These are phyloP conservation scores for Byssoonygena ceratinophila DNA, from an alignment of 2,329 filamentous ascomycete genomes.

Conservation along the genomic window DNA sequence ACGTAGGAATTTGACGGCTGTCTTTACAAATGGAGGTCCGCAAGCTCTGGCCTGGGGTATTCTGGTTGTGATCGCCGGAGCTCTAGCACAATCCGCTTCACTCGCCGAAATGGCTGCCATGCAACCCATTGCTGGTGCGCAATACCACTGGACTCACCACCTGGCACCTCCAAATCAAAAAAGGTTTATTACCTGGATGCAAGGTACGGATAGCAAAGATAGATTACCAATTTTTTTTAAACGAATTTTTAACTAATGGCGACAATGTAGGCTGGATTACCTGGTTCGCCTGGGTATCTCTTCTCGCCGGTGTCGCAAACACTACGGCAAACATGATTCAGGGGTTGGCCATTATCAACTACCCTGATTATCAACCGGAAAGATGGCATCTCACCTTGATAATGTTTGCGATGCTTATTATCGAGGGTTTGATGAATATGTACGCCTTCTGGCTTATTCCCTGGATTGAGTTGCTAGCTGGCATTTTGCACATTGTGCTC, in stretches of 20 bases:
- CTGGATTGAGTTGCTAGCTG: slow-evolving; percentile 31
- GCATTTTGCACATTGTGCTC: slow-evolving; percentile 28
- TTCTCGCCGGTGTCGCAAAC: slow-evolving; percentile 28
- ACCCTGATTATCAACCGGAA: slow-evolving; percentile 26
- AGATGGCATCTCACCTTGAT: slow-evolving; percentile 34
- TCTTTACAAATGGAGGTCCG: slow-evolving; percentile 29
- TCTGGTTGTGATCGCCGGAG: slow-evolving; percentile 24
- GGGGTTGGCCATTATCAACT: slow-evolving; percentile 25
- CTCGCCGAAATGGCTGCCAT: slow-evolving; percentile 35
- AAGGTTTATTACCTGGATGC: slow-evolving; percentile 28
- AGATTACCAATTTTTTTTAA: too few relatives aligned
- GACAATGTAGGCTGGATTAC: slow-evolving; percentile 30
- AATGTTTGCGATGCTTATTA: slow-evolving; percentile 29
- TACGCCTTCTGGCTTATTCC: slow-evolving; percentile 33
- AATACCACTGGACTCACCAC: slow-evolving; percentile 36
- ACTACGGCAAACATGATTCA: slow-evolving; percentile 29
- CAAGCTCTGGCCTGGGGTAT: slow-evolving; percentile 26
- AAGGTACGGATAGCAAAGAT: slow-evolving; percentile 16
- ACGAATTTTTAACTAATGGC: too few relatives aligned
- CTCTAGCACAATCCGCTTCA: slow-evolving; percentile 26
- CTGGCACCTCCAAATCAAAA: slow-evolving; percentile 24
- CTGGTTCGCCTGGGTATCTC: slow-evolving; percentile 34
- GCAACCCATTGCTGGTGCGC: slow-evolving; percentile 34
- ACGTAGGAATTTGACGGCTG: slow-evolving; percentile 26
- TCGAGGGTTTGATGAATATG: slow-evolving; percentile 25